Conservation (phyloP, 176 grass and related monocot genomes). For the Metroxylon sagu region DNA sequence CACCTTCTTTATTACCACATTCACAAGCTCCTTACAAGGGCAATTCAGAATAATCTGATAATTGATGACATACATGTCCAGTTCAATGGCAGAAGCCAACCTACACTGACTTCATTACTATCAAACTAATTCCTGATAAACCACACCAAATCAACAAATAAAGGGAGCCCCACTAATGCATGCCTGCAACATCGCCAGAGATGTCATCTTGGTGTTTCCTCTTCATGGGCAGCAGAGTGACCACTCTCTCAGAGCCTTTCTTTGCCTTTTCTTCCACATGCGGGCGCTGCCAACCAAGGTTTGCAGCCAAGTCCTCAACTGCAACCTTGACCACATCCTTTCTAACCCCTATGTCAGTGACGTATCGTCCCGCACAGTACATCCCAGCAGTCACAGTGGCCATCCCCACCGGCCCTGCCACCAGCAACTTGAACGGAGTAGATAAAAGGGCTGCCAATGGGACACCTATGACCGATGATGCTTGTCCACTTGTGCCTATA, state of each 20-base stretch:
- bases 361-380: slow-evolving; percentile 88
- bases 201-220: not conserved
- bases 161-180: no score
- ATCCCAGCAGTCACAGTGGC: slow-evolving; percentile 91
- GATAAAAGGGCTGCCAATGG: slow-evolving; percentile 77
- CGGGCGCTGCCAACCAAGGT: slow-evolving; percentile 20
- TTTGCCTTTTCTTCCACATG: not conserved
- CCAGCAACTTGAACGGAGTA: slow-evolving; percentile 73
- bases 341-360: slow-evolving; percentile 82
- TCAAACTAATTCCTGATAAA: no score
- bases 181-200: no score
- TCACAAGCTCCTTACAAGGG: no score
- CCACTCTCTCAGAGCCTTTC: not conserved
- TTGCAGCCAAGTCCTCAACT: slow-evolving; percentile 52
- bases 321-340: slow-evolving; percentile 73
- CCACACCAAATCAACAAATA: no score
- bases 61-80: no score
- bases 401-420: slow-evolving; percentile 79
- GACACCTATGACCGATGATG: slow-evolving; percentile 68
- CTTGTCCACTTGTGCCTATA: slow-evolving; percentile 75
- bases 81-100: no score
- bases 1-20: no score
- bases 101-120: no score
- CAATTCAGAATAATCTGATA: no score
- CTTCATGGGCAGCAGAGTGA: not conserved